phyloP scores from a whole-genome alignment of 768 basidiomycete genomes.

The Rhodosporidiobolus sp. region DNA sequence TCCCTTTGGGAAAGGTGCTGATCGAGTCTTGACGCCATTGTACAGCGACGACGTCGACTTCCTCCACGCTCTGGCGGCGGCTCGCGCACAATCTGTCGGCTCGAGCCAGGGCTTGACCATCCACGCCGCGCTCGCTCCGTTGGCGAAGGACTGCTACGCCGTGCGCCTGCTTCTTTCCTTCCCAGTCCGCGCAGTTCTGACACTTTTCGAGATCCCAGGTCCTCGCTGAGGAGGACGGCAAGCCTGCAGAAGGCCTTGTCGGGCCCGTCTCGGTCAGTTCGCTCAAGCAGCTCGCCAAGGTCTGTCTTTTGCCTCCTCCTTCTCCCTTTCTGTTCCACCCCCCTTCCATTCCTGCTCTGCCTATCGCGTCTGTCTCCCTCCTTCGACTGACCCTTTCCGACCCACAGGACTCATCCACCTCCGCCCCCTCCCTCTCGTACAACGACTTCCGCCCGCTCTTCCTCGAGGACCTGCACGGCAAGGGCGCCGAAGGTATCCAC shows the following conservation, averaged over 20 bases:
- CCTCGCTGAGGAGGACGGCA: background rate
- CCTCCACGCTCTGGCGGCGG: background rate
- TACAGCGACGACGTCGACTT: background rate
- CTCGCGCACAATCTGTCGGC: background rate
- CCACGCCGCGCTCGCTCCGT: conserved; percentile 15
- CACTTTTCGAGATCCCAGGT: background rate
- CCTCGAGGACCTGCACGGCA: conserved; percentile 8
- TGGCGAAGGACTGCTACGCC: background rate
- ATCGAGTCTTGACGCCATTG: too few species aligned
- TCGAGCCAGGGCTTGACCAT: conserved; percentile 2
- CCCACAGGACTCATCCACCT: background rate
- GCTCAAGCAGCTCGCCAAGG: conserved; percentile 11
- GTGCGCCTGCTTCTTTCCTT: background rate
- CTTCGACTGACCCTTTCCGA: background rate
- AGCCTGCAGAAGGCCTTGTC: background rate
- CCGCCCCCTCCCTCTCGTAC: background rate
- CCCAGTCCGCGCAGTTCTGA: too few species aligned
- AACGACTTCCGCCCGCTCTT: conserved; percentile 27
- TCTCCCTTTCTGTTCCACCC: too few species aligned
- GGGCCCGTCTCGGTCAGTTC: conserved; percentile 1
- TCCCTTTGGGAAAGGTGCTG: too few species aligned
- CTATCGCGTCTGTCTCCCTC: too few species aligned
- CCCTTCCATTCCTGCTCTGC: too few species aligned
- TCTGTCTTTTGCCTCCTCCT: background rate
- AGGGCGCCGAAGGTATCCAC: conserved; percentile 9